Evolutionary conservation across 768 basidiomycete species (phyloP).

Genomic region (Mycena venus): DNA sequence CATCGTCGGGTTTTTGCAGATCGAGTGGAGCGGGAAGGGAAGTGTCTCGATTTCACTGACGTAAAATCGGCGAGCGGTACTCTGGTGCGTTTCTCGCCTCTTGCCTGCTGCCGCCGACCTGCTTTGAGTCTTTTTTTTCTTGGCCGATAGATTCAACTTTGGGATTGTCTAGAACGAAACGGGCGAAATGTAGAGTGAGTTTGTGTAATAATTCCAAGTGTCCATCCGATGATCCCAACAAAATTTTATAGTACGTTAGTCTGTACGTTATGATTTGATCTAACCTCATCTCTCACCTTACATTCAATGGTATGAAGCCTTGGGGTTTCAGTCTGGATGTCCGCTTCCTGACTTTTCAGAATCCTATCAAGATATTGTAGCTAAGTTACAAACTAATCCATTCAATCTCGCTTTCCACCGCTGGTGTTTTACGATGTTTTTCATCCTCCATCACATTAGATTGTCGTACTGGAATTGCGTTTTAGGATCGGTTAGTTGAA

Average conservation of each 20-base stretch:
- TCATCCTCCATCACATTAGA: neutral
- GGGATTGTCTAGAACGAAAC: no score
- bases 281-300: neutral
- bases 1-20: no score
- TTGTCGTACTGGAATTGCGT: neutral
- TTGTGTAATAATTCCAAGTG: conserved; percentile 1
- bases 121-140: no score
- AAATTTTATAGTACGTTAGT: neutral
- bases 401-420: conserved; percentile 1
- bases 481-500: neutral
- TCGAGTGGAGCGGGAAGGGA: no score
- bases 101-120: no score
- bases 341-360: neutral
- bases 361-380: neutral
- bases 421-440: neutral
- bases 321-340: neutral
- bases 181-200: neutral
- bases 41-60: no score
- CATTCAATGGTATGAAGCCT: neutral
- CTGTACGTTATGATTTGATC: neutral
- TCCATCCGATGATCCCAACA: neutral
- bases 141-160: no score
- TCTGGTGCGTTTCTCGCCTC: no score
- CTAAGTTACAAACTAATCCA: neutral
- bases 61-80: no score